phyloP scores from a whole-genome alignment of 495 filamentous ascomycete species.

The Recurvomyces mirabilis region DNA sequence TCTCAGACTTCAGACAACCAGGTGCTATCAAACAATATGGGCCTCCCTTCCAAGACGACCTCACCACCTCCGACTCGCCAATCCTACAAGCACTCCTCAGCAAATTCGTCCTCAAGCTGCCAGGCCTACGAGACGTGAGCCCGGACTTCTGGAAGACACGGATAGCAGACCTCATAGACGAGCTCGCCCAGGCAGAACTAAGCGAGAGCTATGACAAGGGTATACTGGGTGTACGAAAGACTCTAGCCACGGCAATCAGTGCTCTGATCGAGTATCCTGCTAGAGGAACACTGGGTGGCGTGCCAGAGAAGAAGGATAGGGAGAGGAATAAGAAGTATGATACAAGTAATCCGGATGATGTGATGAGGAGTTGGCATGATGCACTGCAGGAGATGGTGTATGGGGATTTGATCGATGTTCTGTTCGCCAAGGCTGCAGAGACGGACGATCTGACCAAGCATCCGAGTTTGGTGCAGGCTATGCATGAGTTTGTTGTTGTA shows the following conservation, averaged over 20 bases:
- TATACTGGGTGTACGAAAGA: constrained; percentile 49
- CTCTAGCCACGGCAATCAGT: constrained; percentile 51
- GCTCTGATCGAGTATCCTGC: constrained; percentile 49
- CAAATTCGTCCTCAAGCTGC: constrained; percentile 44
- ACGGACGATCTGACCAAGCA: constrained; percentile 46
- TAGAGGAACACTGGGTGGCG: constrained; percentile 44
- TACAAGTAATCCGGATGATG: constrained; percentile 39
- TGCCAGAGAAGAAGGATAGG: constrained; percentile 28
- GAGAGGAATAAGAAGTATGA: constrained; percentile 40
- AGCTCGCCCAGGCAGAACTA: constrained; percentile 46
- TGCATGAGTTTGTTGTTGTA: constrained; percentile 44
- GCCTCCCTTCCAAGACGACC: constrained; percentile 40
- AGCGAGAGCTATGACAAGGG: constrained; percentile 63
- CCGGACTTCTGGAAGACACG: constrained; percentile 46
- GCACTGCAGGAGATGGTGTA: constrained; percentile 46
- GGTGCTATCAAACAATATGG: constrained; percentile 46
- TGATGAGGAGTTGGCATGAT: constrained; percentile 45
- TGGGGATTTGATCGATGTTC: constrained; percentile 44
- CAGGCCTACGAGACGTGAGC: constrained; percentile 45
- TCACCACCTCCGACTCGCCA: constrained; percentile 37
- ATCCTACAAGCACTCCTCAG: constrained; percentile 48
- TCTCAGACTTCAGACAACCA: constrained; percentile 46
- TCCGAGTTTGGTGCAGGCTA: constrained; percentile 41
- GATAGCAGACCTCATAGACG: constrained; percentile 34
- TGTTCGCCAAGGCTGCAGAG: constrained; percentile 44